Evolutionary conservation across 768 basidiomycete species (phyloP).

Genomic region (Suillus discolor): DNA sequence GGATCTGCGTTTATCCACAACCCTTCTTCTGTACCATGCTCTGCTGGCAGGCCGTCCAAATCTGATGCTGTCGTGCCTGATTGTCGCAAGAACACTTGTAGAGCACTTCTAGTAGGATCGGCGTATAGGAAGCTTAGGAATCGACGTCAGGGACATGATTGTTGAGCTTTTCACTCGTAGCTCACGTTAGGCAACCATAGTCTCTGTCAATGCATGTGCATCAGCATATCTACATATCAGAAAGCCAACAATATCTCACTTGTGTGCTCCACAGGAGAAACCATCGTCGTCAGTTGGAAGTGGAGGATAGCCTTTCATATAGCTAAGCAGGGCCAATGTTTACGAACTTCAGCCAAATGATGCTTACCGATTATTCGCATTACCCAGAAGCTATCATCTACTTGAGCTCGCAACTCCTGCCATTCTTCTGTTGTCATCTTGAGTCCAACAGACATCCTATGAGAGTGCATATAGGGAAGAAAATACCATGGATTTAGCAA

Average conservation of each 20-base stretch:
- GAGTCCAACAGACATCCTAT: constrained; percentile 80
- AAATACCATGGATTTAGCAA: neutral
- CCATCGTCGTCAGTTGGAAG: constrained; percentile 80
- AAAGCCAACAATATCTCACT: constrained; percentile 42
- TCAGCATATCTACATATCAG: constrained; percentile 13
- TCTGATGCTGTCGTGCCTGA: constrained; percentile 35
- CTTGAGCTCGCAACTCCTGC: constrained; percentile 62
- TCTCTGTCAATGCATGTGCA: constrained; percentile 50
- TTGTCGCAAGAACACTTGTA: constrained; percentile 75
- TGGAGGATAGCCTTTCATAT: constrained; percentile 77
- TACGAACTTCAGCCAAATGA: neutral
- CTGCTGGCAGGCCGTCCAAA: constrained; percentile 42
- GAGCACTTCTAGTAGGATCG: constrained; percentile 75
- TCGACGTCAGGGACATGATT: neutral
- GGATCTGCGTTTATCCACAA: constrained; percentile 87
- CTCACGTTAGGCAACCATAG: constrained; percentile 89
- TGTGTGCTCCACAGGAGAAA: constrained; percentile 89
- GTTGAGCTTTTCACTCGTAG: neutral
- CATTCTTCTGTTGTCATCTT: constrained; percentile 75
- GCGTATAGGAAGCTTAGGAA: constrained; percentile 74
- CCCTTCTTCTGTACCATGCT: constrained; percentile 60
- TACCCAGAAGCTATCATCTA: constrained; percentile 89
- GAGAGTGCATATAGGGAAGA: neutral
- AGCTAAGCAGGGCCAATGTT: neutral
- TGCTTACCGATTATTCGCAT: constrained; percentile 77